A percentile compares a stretch with the other conserved stretches of the same genome.
Conservation (phyloP, 1,139 yeast genomes). For the Kodamaea derodonti region DNA sequence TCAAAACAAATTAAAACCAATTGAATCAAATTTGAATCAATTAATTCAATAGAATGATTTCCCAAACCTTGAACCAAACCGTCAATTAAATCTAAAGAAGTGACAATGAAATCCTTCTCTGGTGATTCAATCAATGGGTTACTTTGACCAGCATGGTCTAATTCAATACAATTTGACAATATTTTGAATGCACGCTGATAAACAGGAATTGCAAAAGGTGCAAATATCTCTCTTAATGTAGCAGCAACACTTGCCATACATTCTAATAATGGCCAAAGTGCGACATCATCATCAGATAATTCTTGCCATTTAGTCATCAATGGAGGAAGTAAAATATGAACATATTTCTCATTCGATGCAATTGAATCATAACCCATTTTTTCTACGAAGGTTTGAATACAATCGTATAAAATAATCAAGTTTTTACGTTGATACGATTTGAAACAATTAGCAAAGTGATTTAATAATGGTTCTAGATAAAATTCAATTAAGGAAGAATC, state of each 20-base stretch:
- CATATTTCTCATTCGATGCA: constrained; percentile 51
- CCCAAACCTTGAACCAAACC: constrained; percentile 91
- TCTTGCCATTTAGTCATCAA: constrained; percentile 74
- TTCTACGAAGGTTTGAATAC: constrained; percentile 88
- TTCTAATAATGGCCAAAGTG: constrained; percentile 86
- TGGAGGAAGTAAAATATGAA: constrained; percentile 71
- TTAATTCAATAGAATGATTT: constrained; percentile 54
- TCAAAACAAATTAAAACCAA: constrained; percentile 68
- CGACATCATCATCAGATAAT: constrained; percentile 72
- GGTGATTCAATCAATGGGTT: constrained; percentile 75
- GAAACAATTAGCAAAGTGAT: constrained; percentile 73
- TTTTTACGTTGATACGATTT: constrained; percentile 76
- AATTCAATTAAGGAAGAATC: constrained; percentile 59
- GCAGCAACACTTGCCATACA: constrained; percentile 93
- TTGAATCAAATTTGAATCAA: constrained; percentile 54
- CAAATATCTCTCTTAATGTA: constrained; percentile 75
- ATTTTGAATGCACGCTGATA: constrained; percentile 75
- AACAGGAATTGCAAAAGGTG: constrained; percentile 88
- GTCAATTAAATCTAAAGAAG: constrained; percentile 84
- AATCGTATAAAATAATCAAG: constrained; percentile 77
- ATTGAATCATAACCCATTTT: constrained; percentile 58
- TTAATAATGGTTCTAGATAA: constrained; percentile 51
- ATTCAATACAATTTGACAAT: constrained; percentile 61
- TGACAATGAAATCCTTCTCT: constrained; percentile 86
- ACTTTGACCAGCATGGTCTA: constrained; percentile 59